phyloP scores from a whole-genome alignment of 768 basidiomycete genomes.

The Podaxis rugospora region DNA sequence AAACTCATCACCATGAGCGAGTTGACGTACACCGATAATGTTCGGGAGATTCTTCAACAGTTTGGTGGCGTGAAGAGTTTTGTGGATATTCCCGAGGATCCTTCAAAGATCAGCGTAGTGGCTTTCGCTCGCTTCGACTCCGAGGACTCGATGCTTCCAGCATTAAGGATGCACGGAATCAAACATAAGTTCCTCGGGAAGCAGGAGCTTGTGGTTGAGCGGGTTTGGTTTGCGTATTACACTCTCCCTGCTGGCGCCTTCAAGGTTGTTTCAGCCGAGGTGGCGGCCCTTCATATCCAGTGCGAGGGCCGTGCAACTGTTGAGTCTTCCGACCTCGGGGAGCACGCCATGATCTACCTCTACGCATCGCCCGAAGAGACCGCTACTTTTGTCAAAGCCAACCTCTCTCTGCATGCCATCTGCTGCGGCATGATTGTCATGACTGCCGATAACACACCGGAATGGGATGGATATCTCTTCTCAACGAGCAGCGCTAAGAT shows the following conservation, averaged over 20 bases:
- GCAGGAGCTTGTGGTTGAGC: slow-evolving; percentile 31
- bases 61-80: slow-evolving; percentile 37
- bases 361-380: slow-evolving; percentile 29
- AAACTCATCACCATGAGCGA: slow-evolving; percentile 25
- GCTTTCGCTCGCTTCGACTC: slow-evolving; percentile 33
- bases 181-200: slow-evolving; percentile 34
- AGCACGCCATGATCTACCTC: slow-evolving; percentile 33
- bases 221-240: slow-evolving; percentile 37
- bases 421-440: slow-evolving; percentile 34
- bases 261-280: slow-evolving; percentile 21
- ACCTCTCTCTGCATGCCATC: slow-evolving; percentile 31
- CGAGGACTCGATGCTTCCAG: slow-evolving; percentile 19
- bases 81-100: slow-evolving; percentile 30
- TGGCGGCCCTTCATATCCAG: slow-evolving; percentile 6
- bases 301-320: slow-evolving; percentile 10
- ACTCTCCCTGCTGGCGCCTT: slow-evolving; percentile 28
- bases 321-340: slow-evolving; percentile 15
- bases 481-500: slow-evolving; percentile 32
- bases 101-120: slow-evolving; percentile 25
- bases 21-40: slow-evolving; percentile 30
- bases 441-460: slow-evolving; percentile 20
- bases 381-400: slow-evolving; percentile 29
- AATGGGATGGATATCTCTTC: slow-evolving; percentile 50
- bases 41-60: slow-evolving; percentile 27
- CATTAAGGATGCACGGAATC: slow-evolving; percentile 20